These are phyloP conservation scores for Crepidotus variabilis DNA, from an alignment of 768 basidiomycete genomes.

Conservation along the genomic window DNA sequence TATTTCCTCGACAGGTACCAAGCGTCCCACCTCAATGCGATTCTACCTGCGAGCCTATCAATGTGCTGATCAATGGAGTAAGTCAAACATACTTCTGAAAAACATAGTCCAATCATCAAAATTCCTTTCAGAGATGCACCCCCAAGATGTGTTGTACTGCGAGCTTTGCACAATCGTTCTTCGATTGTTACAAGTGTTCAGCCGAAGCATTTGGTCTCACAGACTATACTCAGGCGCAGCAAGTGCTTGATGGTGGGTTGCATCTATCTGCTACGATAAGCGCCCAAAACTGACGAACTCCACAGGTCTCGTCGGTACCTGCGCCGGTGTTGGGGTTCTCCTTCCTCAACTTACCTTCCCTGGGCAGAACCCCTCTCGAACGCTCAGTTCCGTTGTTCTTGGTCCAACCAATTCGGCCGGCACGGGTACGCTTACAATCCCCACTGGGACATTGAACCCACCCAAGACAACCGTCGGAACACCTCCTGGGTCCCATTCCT, in stretches of 20 bases:
- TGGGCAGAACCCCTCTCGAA: constrained; percentile 26
- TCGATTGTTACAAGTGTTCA: constrained; percentile 38
- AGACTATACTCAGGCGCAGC: constrained; percentile 28
- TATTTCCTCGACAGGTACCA: constrained; percentile 17
- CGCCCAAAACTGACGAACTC: neutral
- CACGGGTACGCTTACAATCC: neutral
- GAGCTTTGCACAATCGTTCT: constrained; percentile 34
- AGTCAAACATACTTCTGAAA: neutral
- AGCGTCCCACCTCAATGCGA: constrained; percentile 28
- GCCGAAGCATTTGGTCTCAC: constrained; percentile 24
- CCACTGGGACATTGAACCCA: neutral
- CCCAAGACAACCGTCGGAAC: neutral
- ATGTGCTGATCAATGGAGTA: constrained; percentile 17
- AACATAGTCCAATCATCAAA: neutral
- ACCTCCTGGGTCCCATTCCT: neutral
- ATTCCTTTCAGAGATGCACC: constrained; percentile 21
- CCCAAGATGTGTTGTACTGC: constrained; percentile 33
- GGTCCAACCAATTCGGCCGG: constrained; percentile 2
- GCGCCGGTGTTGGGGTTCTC: constrained; percentile 14
- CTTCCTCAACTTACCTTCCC: constrained; percentile 28
- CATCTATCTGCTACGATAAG: neutral
- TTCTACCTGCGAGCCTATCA: constrained; percentile 26
- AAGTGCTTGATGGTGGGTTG: constrained; percentile 29
- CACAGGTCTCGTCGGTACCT: constrained; percentile 11
- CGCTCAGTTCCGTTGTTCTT: constrained; percentile 12